Percentiles rank a stretch among this genome's conserved stretches.
Evolutionary conservation across 2,329 filamentous ascomycete species (phyloP).

Genomic region (Calonectria hawksworthii): DNA sequence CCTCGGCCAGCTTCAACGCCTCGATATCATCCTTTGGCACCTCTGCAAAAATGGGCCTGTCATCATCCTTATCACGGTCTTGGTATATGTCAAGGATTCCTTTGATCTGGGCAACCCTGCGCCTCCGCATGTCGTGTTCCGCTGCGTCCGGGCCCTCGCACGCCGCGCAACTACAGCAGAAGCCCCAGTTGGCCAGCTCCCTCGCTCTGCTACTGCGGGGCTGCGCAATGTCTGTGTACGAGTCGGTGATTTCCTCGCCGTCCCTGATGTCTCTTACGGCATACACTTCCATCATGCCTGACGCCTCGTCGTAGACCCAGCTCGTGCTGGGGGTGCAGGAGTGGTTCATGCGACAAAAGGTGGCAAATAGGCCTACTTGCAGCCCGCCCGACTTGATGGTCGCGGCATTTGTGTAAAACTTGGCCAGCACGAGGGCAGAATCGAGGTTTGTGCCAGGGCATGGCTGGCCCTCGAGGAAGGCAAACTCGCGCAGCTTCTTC

Average conservation of each 20-base stretch:
- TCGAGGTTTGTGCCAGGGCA: constrained; percentile 23
- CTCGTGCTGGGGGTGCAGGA: constrained; percentile 25
- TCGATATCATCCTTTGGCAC: constrained; percentile 16
- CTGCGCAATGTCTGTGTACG: constrained; percentile 26
- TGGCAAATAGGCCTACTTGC: constrained; percentile 23
- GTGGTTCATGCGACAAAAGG: constrained; percentile 31
- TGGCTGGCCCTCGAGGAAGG: constrained; percentile 3
- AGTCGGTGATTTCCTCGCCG: constrained; percentile 30
- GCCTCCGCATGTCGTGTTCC: constrained; percentile 18
- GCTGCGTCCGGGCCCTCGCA: constrained; percentile 18
- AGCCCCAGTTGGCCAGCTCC: constrained; percentile 29
- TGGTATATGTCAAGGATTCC: constrained; percentile 24
- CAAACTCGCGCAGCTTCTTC: constrained; percentile 23
- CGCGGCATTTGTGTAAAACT: constrained; percentile 31
- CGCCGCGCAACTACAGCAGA: constrained; percentile 15
- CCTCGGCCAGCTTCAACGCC: constrained; percentile 23
- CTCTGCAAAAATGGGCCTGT: constrained; percentile 23
- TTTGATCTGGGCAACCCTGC: constrained; percentile 20
- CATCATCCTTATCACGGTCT: background rate
- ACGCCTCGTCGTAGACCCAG: constrained; percentile 24
- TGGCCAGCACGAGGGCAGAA: constrained; percentile 22
- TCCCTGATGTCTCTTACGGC: constrained; percentile 25
- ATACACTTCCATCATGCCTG: constrained; percentile 27
- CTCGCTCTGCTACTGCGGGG: constrained; percentile 12
- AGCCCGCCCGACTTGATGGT: constrained; percentile 17